phyloP scores from a whole-genome alignment of 371 early-diverging fungal species.

The Apophysomyces elegans region DNA sequence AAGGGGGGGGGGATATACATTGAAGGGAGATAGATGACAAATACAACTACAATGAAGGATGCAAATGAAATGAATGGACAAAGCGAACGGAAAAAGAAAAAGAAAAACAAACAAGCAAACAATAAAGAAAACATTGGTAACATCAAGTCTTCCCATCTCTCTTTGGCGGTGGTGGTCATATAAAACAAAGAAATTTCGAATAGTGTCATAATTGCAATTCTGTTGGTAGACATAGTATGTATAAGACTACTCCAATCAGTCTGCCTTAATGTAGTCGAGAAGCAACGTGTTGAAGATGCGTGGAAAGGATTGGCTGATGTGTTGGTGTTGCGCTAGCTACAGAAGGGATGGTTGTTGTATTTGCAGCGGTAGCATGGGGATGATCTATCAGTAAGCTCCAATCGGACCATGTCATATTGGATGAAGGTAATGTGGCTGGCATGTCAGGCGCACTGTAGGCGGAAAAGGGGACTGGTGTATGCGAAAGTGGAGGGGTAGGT shows the following conservation, averaged over 20 bases:
- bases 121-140: conserved; percentile 1
- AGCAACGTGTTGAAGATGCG: conserved; percentile 3
- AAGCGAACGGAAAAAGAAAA: background rate
- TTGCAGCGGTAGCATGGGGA: background rate
- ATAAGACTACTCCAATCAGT: background rate
- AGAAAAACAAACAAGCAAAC: background rate
- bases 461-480: conserved; percentile 7
- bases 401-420: conserved; percentile 18
- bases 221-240: background rate
- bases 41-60: conserved; percentile 5
- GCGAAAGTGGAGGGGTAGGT: background rate
- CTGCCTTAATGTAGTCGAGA: background rate
- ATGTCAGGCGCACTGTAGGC: conserved; percentile 17
- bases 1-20: background rate
- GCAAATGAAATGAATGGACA: conserved; percentile 10
- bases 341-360: background rate
- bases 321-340: background rate
- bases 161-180: background rate
- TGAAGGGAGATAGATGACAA: conserved; percentile 4
- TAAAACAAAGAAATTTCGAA: background rate
- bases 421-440: conserved; percentile 14
- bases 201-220: background rate
- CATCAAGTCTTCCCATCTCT: background rate
- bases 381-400: conserved; percentile 16
- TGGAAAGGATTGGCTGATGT: conserved; percentile 1